phyloP scores from a whole-genome alignment of 208 protist genomes.

The Histomonas meleagridis region DNA sequence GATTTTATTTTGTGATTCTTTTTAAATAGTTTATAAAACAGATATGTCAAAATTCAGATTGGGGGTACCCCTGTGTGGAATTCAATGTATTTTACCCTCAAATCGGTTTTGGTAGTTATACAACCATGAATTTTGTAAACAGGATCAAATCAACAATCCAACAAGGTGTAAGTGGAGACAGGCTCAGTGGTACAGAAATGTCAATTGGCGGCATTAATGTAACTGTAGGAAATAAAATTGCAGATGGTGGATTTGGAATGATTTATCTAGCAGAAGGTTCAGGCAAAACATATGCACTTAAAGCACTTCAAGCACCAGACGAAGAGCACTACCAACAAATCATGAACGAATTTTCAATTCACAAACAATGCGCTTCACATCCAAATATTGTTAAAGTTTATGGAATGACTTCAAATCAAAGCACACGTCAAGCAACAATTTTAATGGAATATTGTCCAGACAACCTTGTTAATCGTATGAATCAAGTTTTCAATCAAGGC shows the following conservation, averaged over 20 bases:
- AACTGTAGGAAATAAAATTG: background rate
- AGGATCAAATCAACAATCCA: too few relatives aligned
- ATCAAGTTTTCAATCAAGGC: background rate
- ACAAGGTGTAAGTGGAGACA: too few relatives aligned
- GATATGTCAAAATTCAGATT: too few relatives aligned
- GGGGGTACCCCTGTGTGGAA: too few relatives aligned
- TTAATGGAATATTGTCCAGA: background rate
- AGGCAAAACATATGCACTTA: background rate
- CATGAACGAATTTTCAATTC: background rate
- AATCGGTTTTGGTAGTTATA: too few relatives aligned
- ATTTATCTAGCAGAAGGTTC: background rate
- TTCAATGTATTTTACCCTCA: too few relatives aligned
- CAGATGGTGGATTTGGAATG: background rate
- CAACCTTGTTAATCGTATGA: background rate
- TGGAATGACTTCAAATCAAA: background rate
- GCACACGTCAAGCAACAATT: background rate
- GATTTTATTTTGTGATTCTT: too few relatives aligned
- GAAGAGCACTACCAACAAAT: background rate
- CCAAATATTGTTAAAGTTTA: slow-evolving; percentile 24
- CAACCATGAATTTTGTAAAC: too few relatives aligned
- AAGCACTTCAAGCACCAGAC: background rate
- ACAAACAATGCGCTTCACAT: background rate
- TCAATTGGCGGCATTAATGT: background rate
- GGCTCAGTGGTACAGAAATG: too few relatives aligned
- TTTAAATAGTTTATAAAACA: too few relatives aligned